Conservation (phyloP, 345 rosid genomes). For the Melastoma malabathricum region DNA sequence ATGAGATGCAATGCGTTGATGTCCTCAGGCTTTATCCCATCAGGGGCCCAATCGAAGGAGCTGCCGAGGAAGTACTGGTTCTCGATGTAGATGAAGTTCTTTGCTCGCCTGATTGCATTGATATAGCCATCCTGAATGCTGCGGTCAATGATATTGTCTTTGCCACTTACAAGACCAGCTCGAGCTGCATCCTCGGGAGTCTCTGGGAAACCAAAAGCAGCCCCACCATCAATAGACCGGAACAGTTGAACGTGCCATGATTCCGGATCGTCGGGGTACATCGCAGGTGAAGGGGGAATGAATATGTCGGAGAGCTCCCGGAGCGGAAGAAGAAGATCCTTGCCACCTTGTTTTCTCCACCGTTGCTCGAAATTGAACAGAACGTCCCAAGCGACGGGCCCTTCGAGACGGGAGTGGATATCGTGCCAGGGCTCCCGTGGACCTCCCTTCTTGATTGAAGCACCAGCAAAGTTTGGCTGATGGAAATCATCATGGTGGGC, state of each 20-base stretch:
- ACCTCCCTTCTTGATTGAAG: slow-evolving; percentile 6
- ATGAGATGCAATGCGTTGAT: slow-evolving; percentile 27
- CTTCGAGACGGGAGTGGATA: slow-evolving; percentile 9
- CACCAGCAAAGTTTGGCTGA: slow-evolving; percentile 8
- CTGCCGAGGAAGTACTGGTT: slow-evolving; percentile 37
- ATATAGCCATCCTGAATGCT: slow-evolving; percentile 35
- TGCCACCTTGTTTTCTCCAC: slow-evolving; percentile 9
- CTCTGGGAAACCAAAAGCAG: slow-evolving; percentile 8
- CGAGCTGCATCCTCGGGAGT: slow-evolving; percentile 6
- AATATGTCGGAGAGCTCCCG: background rate
- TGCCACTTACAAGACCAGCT: slow-evolving; percentile 4
- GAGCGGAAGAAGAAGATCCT: slow-evolving; percentile 1
- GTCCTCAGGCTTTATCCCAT: slow-evolving; percentile 22
- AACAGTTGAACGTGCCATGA: slow-evolving; percentile 9
- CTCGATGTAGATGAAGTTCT: slow-evolving; percentile 30
- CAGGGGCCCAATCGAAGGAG: slow-evolving; percentile 23
- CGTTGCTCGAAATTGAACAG: slow-evolving; percentile 10
- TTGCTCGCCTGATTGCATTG: slow-evolving; percentile 28
- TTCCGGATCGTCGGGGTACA: background rate
- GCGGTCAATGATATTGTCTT: slow-evolving; percentile 8
- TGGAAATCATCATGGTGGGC: slow-evolving; percentile 9
- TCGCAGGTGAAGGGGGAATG: slow-evolving; percentile 5
- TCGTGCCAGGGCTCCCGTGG: slow-evolving; percentile 12
- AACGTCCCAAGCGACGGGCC: slow-evolving; percentile 10
- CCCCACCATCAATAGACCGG: slow-evolving; percentile 10